These are phyloP conservation scores for Pyrenochaeta sp. DNA, from an alignment of 2,329 filamentous ascomycete species.

Conservation along the genomic window DNA sequence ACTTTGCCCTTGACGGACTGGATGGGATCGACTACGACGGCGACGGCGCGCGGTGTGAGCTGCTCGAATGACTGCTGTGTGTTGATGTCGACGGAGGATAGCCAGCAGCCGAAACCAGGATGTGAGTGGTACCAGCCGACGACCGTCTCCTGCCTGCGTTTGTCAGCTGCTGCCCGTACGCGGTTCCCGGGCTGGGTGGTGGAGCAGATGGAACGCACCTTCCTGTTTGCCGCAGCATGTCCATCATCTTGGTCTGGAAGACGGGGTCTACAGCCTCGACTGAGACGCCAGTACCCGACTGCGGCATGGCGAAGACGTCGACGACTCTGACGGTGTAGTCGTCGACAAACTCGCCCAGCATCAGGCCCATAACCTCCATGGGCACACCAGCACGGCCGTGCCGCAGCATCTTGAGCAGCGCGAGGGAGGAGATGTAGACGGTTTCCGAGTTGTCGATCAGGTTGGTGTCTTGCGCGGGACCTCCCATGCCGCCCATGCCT, in stretches of 20 bases:
- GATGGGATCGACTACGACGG: slow-evolving; percentile 97
- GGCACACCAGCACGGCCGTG: slow-evolving; percentile 97
- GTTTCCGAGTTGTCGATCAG: slow-evolving; percentile 99
- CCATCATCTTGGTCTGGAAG: slow-evolving; percentile 99
- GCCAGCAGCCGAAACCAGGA: slow-evolving; percentile 98
- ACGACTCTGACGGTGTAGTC: slow-evolving; percentile 98
- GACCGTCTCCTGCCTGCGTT: slow-evolving; percentile 84
- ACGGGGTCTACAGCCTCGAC: slow-evolving; percentile 98
- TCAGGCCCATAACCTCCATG: slow-evolving; percentile 99
- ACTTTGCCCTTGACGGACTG: slow-evolving; percentile 99
- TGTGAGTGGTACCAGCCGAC: slow-evolving; percentile 99
- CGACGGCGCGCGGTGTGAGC: slow-evolving; percentile 93
- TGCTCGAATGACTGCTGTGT: slow-evolving; percentile 99
- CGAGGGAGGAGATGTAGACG: slow-evolving; percentile 97
- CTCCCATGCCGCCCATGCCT: slow-evolving; percentile 71
- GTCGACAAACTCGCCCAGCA: slow-evolving; percentile 98
- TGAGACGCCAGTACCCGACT: slow-evolving; percentile 96
- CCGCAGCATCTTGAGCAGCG: slow-evolving; percentile 96
- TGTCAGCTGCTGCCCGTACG: slow-evolving; percentile 24
- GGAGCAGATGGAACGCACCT: slow-evolving; percentile 63
- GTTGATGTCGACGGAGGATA: slow-evolving; percentile 99
- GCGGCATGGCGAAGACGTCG: slow-evolving; percentile 99
- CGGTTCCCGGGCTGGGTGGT: not conserved
- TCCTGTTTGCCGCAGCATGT: slow-evolving; percentile 97
- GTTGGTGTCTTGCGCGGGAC: slow-evolving; percentile 73